phyloP scores from a whole-genome alignment of 2,329 filamentous ascomycete genomes.

The Xylariales sp. region DNA sequence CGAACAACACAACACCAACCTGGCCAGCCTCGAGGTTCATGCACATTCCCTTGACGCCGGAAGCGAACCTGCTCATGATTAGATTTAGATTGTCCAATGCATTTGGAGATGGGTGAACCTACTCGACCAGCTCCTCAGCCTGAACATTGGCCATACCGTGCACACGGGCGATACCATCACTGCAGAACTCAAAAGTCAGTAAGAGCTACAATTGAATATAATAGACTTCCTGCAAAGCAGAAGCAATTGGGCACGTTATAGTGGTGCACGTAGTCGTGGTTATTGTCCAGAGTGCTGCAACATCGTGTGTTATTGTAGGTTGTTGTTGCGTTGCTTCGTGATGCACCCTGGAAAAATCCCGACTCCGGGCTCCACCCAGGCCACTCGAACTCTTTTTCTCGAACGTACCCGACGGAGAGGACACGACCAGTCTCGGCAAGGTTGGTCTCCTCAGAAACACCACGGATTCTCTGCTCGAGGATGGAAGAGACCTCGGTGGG shows the following conservation, averaged over 20 bases:
- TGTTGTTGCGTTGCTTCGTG: no score
- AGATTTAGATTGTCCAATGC: no score
- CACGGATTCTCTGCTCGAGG: conserved; percentile 98
- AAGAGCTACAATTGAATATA: no score
- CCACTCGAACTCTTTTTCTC: conserved; percentile 11
- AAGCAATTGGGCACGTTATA: no score
- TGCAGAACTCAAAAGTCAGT: conserved; percentile 37
- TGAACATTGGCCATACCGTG: conserved; percentile 99
- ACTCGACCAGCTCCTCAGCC: conserved; percentile 99
- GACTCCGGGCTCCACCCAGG: conserved; percentile 9
- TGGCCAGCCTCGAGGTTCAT: conserved; percentile 99
- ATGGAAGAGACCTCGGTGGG: conserved; percentile 99
- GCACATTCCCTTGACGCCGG: conserved; percentile 99
- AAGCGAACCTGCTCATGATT: conserved; percentile 96
- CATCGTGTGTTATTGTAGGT: background rate
- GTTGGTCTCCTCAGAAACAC: conserved; percentile 93
- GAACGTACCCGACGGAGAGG: conserved; percentile 92
- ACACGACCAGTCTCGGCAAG: conserved; percentile 99
- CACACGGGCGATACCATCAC: conserved; percentile 99
- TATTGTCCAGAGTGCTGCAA: background rate
- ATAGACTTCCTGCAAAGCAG: no score
- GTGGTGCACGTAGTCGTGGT: no score
- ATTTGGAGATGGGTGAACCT: conserved; percentile 57
- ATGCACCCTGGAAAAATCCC: conserved; percentile 18
- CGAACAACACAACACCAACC: conserved; percentile 99